phyloP scores from a whole-genome alignment of 2,329 filamentous ascomycete species.

The Grosmannia clavigera region DNA sequence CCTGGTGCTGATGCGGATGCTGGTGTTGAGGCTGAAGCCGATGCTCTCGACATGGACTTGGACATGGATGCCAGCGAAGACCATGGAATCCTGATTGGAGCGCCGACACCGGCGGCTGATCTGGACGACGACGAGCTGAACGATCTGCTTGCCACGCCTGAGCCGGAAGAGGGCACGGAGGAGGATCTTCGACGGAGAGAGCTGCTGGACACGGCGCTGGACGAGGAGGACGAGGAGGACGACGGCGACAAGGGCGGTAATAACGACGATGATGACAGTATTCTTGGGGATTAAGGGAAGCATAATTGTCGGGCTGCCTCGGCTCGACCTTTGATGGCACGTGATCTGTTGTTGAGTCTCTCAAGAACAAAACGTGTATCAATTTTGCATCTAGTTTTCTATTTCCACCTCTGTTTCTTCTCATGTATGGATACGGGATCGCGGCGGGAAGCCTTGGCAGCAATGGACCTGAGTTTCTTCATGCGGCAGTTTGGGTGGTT shows the following conservation, averaged over 20 bases:
- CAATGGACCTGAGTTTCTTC: neutral
- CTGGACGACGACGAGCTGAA: conserved; percentile 14
- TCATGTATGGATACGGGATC: neutral
- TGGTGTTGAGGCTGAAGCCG: conserved; percentile 11
- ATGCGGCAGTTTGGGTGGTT: neutral
- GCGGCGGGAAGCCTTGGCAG: neutral
- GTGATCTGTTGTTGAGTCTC: neutral
- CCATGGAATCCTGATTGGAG: conserved; percentile 7
- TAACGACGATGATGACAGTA: conserved; percentile 30
- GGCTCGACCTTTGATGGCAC: neutral
- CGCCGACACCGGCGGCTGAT: conserved; percentile 12
- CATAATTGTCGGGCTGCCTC: neutral
- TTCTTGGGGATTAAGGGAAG: conserved; percentile 28
- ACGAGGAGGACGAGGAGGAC: conserved; percentile 24
- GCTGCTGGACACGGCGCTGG: conserved; percentile 36
- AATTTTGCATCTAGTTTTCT: neutral
- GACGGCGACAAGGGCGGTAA: conserved; percentile 21
- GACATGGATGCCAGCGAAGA: neutral
- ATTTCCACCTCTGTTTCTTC: neutral
- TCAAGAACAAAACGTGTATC: neutral
- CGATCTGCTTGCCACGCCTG: conserved; percentile 31
- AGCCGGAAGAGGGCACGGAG: conserved; percentile 44
- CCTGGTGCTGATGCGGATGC: neutral
- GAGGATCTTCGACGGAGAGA: conserved; percentile 45
- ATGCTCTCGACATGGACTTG: conserved; percentile 8